Base-by-base conservation (phyloP, 1,284 basidiomycete species). In the Baeospora myosura region DNA sequence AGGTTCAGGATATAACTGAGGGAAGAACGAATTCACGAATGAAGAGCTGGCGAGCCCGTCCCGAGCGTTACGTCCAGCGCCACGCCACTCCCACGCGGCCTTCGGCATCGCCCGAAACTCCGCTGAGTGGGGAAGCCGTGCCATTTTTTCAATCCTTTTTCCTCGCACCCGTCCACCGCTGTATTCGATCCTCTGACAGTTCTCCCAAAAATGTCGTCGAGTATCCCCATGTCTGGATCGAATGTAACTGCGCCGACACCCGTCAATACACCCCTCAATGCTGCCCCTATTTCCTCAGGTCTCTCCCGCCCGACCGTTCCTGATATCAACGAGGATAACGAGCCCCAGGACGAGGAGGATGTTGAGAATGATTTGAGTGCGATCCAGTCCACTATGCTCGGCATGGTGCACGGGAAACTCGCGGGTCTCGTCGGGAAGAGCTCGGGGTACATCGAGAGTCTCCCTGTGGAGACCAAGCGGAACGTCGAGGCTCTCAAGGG, bases 401-500 rank as follows among this genome's bases (percentile, higher is more conserved):
- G 65, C 46, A 63, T 86, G 43, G 80, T 83, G 14, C 79, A 82
- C 51, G 71, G 70, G 50, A 75, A 73, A 57, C 77, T 92, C 42
- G 72, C 71, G 35, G 67, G 66, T 51, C 74, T 92, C 33, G 68
- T 90, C 51, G 88, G 88, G 47, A 77, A 78, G 56, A 86, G 84
- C 52, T 89, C 86, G 7, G 89, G 88, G 28, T 91, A 91, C 65
- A 73, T 92, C 63, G 91, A 97, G 71, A 77, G 73, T 55, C 78
- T 98, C 35, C 89, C 94, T 10, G 65, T 73, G 36, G 79, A 85
- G 43, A 80, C 95, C 54, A 90, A 88, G 66, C 74, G 83, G 60
- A 87, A 83, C 56, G 71, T 98, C 57, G 88, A 95, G 66, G 95
- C 84, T 29, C 74, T 98, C 57, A 96, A 97, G 66, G 95, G 93